Conservation (phyloP, 306 rosid genomes). For the Medicago arabica region DNA sequence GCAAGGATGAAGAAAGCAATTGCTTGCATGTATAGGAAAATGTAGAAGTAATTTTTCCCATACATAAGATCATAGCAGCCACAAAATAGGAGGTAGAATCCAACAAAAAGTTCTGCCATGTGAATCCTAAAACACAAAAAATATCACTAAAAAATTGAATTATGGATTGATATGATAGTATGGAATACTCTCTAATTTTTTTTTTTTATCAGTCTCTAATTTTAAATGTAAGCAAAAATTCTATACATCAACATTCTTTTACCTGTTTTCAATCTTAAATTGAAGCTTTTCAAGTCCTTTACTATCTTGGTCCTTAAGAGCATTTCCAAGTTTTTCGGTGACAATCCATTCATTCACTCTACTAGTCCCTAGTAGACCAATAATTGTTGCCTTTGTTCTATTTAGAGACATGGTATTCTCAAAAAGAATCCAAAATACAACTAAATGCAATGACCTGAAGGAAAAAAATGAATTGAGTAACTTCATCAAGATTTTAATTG, state of each 20-base stretch:
- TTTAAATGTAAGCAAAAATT: conserved; percentile 33
- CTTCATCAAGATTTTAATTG: neutral
- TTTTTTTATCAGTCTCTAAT: too few relatives aligned
- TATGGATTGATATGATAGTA: too few relatives aligned
- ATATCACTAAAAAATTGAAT: too few relatives aligned
- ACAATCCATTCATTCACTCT: conserved; percentile 91
- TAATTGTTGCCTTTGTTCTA: conserved; percentile 83
- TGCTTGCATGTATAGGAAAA: conserved; percentile 75
- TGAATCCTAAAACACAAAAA: conserved; percentile 51
- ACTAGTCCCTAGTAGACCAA: conserved; percentile 71
- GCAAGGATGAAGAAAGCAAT: conserved; percentile 73
- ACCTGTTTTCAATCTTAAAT: conserved; percentile 77
- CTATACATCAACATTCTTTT: neutral
- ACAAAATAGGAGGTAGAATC: conserved; percentile 70
- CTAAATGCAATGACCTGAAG: conserved; percentile 72
- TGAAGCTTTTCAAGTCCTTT: conserved; percentile 56
- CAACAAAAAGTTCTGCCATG: conserved; percentile 69
- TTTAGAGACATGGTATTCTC: conserved; percentile 90
- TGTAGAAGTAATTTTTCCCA: conserved; percentile 68
- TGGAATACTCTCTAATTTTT: too few relatives aligned
- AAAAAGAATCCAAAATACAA: conserved; percentile 83
- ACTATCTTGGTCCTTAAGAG: conserved; percentile 56
- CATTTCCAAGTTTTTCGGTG: conserved; percentile 87
- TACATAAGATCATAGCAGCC: conserved; percentile 69
- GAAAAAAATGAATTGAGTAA: conserved; percentile 17